Evolutionary conservation across 768 basidiomycete genomes (phyloP).

Genomic region (Gloeopeniophorella convolvens): DNA sequence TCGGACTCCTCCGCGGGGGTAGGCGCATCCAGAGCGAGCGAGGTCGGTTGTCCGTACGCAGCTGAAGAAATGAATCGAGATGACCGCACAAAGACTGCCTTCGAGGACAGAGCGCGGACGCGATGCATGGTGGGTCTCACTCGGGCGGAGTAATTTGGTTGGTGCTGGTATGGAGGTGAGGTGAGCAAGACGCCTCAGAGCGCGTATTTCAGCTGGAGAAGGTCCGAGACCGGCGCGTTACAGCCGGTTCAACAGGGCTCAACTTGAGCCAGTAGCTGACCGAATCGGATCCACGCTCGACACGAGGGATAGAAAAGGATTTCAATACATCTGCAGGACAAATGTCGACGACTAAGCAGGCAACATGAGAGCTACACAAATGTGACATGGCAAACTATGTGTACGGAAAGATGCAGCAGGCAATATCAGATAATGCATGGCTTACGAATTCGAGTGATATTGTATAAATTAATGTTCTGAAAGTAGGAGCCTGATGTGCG

Average conservation of each 20-base stretch:
- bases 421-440: constrained; percentile 14
- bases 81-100: neutral
- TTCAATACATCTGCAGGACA: constrained; percentile 17
- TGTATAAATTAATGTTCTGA: constrained; percentile 14
- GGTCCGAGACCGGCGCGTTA: no score
- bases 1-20: constrained; percentile 48
- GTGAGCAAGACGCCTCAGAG: no score
- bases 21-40: constrained; percentile 51
- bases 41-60: constrained; percentile 11
- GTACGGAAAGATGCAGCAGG: constrained; percentile 16
- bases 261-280: neutral
- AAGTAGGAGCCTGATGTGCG: neutral
- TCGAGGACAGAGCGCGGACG: constrained; percentile 7
- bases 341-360: constrained; percentile 13
- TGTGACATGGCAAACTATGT: constrained; percentile 16
- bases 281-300: no score
- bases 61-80: constrained; percentile 10
- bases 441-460: constrained; percentile 20
- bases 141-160: no score
- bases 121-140: constrained; percentile 13
- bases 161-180: no score
- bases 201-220: no score
- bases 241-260: no score
- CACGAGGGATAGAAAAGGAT: no score
- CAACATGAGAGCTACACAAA: constrained; percentile 21